Percentiles rank a stretch among this genome's conserved stretches.
These are phyloP conservation scores for Nematodospora valgi DNA, from an alignment of 805 yeast species.

Conservation along the genomic window DNA sequence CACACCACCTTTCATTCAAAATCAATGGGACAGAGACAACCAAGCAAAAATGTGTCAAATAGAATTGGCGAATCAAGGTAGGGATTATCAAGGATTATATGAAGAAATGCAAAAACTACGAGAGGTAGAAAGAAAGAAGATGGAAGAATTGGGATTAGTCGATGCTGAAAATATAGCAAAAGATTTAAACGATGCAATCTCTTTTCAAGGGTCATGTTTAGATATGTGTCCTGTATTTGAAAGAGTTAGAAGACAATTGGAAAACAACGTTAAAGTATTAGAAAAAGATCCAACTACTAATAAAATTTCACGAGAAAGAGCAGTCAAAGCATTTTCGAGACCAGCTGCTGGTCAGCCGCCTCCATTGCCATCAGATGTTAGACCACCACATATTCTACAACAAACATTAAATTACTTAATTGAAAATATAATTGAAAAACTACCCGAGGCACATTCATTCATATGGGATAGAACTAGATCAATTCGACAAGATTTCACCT, in stretches of 20 bases:
- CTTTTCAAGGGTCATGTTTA: slow-evolving; percentile 80
- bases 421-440: slow-evolving; percentile 53
- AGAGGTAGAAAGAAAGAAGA: slow-evolving; percentile 66
- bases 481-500: slow-evolving; percentile 94
- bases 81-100: slow-evolving; percentile 68
- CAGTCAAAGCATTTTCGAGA: slow-evolving; percentile 89
- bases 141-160: slow-evolving; percentile 80
- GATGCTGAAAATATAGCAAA: slow-evolving; percentile 84
- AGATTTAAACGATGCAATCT: slow-evolving; percentile 82
- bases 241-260: slow-evolving; percentile 80
- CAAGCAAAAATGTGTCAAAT: slow-evolving; percentile 57
- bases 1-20: slow-evolving; percentile 31
- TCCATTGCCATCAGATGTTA: slow-evolving; percentile 93
- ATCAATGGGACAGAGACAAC: slow-evolving; percentile 73
- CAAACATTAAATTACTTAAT: slow-evolving; percentile 70
- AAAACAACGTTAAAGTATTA: slow-evolving; percentile 76
- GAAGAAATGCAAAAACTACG: slow-evolving; percentile 74
- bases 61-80: slow-evolving; percentile 42
- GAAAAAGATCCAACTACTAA: slow-evolving; percentile 63
- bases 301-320: slow-evolving; percentile 54
- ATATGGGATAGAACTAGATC: slow-evolving; percentile 97
- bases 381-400: slow-evolving; percentile 80
- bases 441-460: slow-evolving; percentile 87
- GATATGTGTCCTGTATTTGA: slow-evolving; percentile 97
- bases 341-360: slow-evolving; percentile 99